Percentiles rank a stretch among this genome's conserved stretches.
These are phyloP conservation scores for Curvularia lunata DNA, from an alignment of 2,329 filamentous ascomycete species.

Conservation along the genomic window DNA sequence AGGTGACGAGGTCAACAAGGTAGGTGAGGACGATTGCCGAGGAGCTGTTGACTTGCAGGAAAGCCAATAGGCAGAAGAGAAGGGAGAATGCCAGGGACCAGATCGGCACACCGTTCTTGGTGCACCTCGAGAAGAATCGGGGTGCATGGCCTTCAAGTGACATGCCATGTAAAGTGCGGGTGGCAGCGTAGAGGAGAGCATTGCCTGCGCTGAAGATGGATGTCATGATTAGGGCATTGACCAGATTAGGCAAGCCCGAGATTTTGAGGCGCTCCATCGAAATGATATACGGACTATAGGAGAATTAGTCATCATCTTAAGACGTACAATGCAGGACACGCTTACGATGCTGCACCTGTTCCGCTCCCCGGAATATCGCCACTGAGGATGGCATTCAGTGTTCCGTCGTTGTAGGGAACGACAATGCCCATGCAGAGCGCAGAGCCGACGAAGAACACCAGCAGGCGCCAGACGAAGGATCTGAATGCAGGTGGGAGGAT, in stretches of 20 bases:
- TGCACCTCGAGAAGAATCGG: constrained; percentile 63
- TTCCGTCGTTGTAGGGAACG: constrained; percentile 65
- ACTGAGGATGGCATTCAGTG: constrained; percentile 67
- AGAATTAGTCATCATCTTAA: neutral
- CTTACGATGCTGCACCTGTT: constrained; percentile 58
- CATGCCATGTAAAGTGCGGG: constrained; percentile 60
- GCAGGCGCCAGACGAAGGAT: constrained; percentile 54
- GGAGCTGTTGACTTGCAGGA: constrained; percentile 73
- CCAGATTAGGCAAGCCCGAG: constrained; percentile 60
- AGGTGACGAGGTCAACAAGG: neutral
- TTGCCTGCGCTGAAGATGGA: constrained; percentile 64
- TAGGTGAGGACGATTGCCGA: constrained; percentile 68
- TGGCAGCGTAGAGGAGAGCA: constrained; percentile 62
- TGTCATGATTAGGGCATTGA: constrained; percentile 63
- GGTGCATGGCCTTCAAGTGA: constrained; percentile 61
- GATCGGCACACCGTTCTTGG: constrained; percentile 69
- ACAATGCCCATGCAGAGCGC: constrained; percentile 54
- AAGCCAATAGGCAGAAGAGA: constrained; percentile 71
- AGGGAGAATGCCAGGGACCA: constrained; percentile 73
- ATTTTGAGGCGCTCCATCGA: constrained; percentile 63
- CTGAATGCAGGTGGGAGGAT: constrained; percentile 57
- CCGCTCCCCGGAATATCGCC: constrained; percentile 37
- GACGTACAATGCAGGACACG: neutral
- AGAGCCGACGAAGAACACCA: constrained; percentile 55
- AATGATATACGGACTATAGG: constrained; percentile 61